Conservation (phyloP, 208 protist species). For the Trypanosoma scelopori region DNA sequence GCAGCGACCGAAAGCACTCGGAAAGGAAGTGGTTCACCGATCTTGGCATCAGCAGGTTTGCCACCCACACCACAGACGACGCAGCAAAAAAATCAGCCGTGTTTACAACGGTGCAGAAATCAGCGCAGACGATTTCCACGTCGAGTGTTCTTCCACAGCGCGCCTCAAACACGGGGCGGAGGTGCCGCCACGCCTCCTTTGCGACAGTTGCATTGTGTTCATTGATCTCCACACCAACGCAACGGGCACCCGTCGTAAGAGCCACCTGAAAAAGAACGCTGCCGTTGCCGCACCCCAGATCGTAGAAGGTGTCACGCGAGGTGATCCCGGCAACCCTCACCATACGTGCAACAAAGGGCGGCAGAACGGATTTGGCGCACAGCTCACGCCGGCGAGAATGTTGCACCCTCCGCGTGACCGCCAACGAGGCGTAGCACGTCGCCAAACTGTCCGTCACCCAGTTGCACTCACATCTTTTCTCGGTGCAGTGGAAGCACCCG, state of each 20-base stretch:
- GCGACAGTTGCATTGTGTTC: conserved; percentile 63
- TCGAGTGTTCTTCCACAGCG: conserved; percentile 33
- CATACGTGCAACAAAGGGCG: conserved; percentile 71
- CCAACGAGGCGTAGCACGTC: conserved; percentile 50
- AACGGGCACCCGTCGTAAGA: conserved; percentile 61
- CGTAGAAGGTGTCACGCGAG: conserved; percentile 64
- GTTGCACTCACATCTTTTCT: conserved; percentile 43
- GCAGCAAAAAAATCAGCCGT: conserved; percentile 32
- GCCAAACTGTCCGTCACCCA: conserved; percentile 42
- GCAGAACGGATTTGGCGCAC: conserved; percentile 88
- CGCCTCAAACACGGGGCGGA: conserved; percentile 53
- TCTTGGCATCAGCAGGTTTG: conserved; percentile 70
- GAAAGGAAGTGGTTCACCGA: conserved; percentile 78
- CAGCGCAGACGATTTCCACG: conserved; percentile 69
- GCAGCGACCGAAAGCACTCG: conserved; percentile 53
- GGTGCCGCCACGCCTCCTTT: conserved; percentile 42
- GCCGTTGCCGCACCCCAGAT: conserved; percentile 84
- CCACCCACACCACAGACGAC: conserved; percentile 65
- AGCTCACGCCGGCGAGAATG: conserved; percentile 45
- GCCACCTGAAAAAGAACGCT: conserved; percentile 89
- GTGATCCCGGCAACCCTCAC: conserved; percentile 40
- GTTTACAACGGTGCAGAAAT: conserved; percentile 60
- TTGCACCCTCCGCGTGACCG: conserved; percentile 50
- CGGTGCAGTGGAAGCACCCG: conserved; percentile 58
- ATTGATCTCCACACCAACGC: conserved; percentile 82